Percentiles rank a stretch among this genome's conserved stretches.
Evolutionary conservation across 352 stramenopile genomes (phyloP).

Genomic region (Phytophthora lateralis): DNA sequence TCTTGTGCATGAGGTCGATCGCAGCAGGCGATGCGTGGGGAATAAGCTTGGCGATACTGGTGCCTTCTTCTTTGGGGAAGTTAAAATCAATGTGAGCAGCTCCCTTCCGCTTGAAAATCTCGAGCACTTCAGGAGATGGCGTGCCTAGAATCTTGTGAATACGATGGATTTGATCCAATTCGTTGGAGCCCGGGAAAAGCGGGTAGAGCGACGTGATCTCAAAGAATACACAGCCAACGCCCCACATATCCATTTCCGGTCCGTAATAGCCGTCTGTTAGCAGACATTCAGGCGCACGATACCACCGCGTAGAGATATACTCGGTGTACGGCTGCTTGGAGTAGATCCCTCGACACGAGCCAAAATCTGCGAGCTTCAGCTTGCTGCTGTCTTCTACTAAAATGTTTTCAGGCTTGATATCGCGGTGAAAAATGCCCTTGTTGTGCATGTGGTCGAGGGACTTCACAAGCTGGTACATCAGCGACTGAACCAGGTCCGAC

Average conservation of each 20-base stretch:
- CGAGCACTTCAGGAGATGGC: slow-evolving; percentile 80
- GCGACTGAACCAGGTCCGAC: slow-evolving; percentile 74
- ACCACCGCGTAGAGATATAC: slow-evolving; percentile 97
- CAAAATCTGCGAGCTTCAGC: slow-evolving; percentile 96
- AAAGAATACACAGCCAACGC: slow-evolving; percentile 95
- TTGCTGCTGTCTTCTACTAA: slow-evolving; percentile 88
- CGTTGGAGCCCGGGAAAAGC: slow-evolving; percentile 94
- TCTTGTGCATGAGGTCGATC: slow-evolving; percentile 89
- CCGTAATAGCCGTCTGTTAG: slow-evolving; percentile 96
- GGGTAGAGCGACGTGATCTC: slow-evolving; percentile 95
- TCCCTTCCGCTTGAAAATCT: slow-evolving; percentile 91
- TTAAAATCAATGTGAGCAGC: slow-evolving; percentile 94
- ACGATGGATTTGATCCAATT: slow-evolving; percentile 95
- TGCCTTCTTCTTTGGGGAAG: slow-evolving; percentile 90
- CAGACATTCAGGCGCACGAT: slow-evolving; percentile 94
- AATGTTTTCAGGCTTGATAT: slow-evolving; percentile 98
- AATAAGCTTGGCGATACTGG: slow-evolving; percentile 85
- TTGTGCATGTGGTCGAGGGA: slow-evolving; percentile 97
- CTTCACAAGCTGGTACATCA: slow-evolving; percentile 95
- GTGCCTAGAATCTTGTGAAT: slow-evolving; percentile 96
- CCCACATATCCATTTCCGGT: slow-evolving; percentile 97
- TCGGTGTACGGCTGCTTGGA: slow-evolving; percentile 97
- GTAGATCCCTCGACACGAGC: slow-evolving; percentile 94
- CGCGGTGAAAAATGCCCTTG: slow-evolving; percentile 97
- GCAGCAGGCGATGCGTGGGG: slow-evolving; percentile 85